Conservation (phyloP, 371 early-diverging fungal genomes). For the Quaeritorhiza haematococci region DNA sequence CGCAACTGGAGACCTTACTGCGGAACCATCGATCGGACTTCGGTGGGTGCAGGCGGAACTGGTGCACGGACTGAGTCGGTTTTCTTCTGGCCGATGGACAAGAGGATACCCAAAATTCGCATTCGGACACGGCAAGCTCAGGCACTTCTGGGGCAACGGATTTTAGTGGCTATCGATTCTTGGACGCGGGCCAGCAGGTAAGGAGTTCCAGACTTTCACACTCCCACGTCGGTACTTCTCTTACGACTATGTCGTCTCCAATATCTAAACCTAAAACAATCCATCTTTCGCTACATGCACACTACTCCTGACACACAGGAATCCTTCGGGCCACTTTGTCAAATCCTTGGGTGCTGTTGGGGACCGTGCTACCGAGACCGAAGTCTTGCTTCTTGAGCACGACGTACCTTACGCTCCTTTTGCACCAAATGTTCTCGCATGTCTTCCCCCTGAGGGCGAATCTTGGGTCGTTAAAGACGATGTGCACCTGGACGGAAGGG, state of each 20-base stretch:
- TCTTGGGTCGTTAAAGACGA: constrained; percentile 72
- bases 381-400: constrained; percentile 90
- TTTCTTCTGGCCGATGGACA: constrained; percentile 83
- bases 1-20: constrained; percentile 93
- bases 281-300: not conserved
- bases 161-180: constrained; percentile 84
- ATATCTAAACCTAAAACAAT: not conserved
- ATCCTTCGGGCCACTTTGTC: constrained; percentile 92
- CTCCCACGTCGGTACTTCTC: not conserved
- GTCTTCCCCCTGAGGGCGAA: constrained; percentile 83
- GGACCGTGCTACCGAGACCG: constrained; percentile 89
- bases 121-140: constrained; percentile 86
- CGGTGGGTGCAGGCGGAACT: constrained; percentile 46
- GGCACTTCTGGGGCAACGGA: constrained; percentile 68
- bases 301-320: constrained; percentile 24
- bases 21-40: constrained; percentile 80
- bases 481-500: constrained; percentile 55
- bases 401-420: constrained; percentile 93
- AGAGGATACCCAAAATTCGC: constrained; percentile 83
- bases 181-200: constrained; percentile 78
- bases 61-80: constrained; percentile 45
- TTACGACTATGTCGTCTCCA: not conserved
- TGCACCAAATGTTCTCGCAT: constrained; percentile 71
- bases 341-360: constrained; percentile 84
- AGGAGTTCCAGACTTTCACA: not conserved